Evolutionary conservation across 2,329 filamentous ascomycete species (phyloP), one percentile per base, ranked within the genome.

Genomic region (Pestalotiopsis fici): DNA sequence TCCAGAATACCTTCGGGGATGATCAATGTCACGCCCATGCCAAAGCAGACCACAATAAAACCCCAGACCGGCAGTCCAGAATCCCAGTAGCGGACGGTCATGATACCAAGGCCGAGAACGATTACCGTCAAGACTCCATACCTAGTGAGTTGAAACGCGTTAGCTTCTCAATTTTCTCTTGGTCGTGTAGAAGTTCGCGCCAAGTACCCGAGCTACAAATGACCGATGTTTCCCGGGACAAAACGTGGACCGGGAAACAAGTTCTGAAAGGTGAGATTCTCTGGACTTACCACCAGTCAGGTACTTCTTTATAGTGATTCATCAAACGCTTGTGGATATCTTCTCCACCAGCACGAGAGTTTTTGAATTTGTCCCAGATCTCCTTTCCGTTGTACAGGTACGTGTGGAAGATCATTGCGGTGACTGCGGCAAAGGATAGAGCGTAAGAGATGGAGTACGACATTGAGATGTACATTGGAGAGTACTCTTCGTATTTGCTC

Each of bases 301-400:
- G 80, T 0, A 77, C 79, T 37, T 79, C 78, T 2, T 70, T 67
- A 57, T 81, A 81, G 1, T 68, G 66, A 66, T 78, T 78, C 69
- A 81, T 81, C 11, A 82, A 69, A 27, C 76, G 74, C 39, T 78
- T 72, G 65, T 82, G 80, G 25, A 81, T 71, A 63, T 82, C 79
- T 57, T 80, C 77, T 4, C 75, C 74, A 21, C 64, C 64, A 25
- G 64, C 54, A 7, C 74, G 74, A 3, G 74, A 68, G 64, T 77
- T 75, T 67, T 75, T 78, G 55, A 77, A 71, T 37, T 75, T 75
- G 56, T 74, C 75, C 73, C 74, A 76, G 43, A 79, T 78, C 65
- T 79, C 77, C 4, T 67, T 66, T 21, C 77, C 76, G 54, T 79
- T 76, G 71, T 78, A 77, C 21, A 78, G 71, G 61, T 74, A 77